Base-by-base conservation (phyloP, 2,329 filamentous ascomycete genomes). In the Fusarium zealandicum region DNA sequence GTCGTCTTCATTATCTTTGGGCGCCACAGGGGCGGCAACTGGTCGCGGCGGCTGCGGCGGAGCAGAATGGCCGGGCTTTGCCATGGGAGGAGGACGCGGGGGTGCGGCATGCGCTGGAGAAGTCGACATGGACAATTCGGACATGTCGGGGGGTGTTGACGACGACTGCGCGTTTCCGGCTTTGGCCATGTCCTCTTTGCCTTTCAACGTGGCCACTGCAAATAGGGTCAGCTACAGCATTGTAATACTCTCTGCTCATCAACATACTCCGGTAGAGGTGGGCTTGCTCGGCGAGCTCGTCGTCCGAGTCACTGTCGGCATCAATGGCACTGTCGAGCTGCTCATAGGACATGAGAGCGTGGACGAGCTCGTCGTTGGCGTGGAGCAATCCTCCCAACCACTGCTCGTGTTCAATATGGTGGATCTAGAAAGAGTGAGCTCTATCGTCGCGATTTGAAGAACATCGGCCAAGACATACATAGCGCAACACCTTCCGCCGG, bases 321-420 rank as follows among this genome's bases (percentile, higher is more conserved):
- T 92, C 89, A 59, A 93, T 90, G 40, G 90, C 92, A 56, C 88
- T 87, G 70, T 99, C 93, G 59, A 98, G 84, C 65, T 97, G 90
- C 74, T 98, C 93, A 69, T 92, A 99, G 0, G 92, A 90, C 85
- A 96, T 96, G 51, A 99, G 81, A 2, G 93, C 92, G 57, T 89
- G 89, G 33, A 98, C 90, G n/a, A 99, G 87, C 73, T 96, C 90
- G 67, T 99, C 95, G 68, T 99, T 98, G 61, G 93, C 93, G 68
- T 95, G 91, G 14, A 99, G 86, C 5, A 99, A 81, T 56, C 91
- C 88, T 35, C 93, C 95, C 8, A 99, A 87, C 81, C 90, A 97
- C 68, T 98, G 88, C 69, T 98, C 93, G 8, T 87, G 88, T 71
- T 96, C 91, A 11, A 98, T 89, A 43, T 92, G 83, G 69, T 98